Evolutionary conservation across 2,329 filamentous ascomycete species (phyloP).

Genomic region (Aspergillus fijiensis): DNA sequence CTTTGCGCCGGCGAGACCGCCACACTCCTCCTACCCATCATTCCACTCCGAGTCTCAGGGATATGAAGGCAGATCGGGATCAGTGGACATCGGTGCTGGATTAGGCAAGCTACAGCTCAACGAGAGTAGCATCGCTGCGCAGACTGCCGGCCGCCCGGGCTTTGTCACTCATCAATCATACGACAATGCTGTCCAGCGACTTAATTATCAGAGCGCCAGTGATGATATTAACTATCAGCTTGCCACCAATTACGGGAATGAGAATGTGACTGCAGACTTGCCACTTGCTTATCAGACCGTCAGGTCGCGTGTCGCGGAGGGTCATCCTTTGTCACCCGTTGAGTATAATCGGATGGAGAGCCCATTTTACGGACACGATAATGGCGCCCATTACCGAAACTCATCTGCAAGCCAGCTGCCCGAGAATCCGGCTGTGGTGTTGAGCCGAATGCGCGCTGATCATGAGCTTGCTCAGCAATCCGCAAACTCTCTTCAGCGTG

Average conservation of each 20-base stretch:
- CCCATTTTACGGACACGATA: constrained; percentile 48
- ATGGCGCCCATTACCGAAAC: constrained; percentile 47
- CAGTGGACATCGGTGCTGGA: constrained; percentile 32
- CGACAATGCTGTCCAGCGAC: constrained; percentile 48
- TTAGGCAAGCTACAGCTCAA: constrained; percentile 39
- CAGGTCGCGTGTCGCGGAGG: constrained; percentile 44
- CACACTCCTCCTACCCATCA: constrained; percentile 39
- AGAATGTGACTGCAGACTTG: constrained; percentile 30
- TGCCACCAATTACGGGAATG: constrained; percentile 26
- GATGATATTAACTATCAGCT: constrained; percentile 34
- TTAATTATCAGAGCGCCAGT: constrained; percentile 38
- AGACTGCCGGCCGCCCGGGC: constrained; percentile 28
- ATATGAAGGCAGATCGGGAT: constrained; percentile 32
- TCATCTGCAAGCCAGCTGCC: constrained; percentile 44
- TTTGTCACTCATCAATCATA: constrained; percentile 40
- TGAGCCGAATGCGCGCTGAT: constrained; percentile 52
- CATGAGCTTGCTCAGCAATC: constrained; percentile 34
- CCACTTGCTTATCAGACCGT: constrained; percentile 39
- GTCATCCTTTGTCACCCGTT: constrained; percentile 47
- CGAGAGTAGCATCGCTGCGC: constrained; percentile 37
- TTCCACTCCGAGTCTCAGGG: constrained; percentile 42
- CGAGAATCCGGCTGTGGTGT: constrained; percentile 45
- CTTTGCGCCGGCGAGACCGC: constrained; percentile 33
- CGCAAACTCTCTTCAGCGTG: constrained; percentile 30
- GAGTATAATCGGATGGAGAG: constrained; percentile 49